phyloP scores from a whole-genome alignment of 257 asterid species.

The Solanum bulbocastanum region DNA sequence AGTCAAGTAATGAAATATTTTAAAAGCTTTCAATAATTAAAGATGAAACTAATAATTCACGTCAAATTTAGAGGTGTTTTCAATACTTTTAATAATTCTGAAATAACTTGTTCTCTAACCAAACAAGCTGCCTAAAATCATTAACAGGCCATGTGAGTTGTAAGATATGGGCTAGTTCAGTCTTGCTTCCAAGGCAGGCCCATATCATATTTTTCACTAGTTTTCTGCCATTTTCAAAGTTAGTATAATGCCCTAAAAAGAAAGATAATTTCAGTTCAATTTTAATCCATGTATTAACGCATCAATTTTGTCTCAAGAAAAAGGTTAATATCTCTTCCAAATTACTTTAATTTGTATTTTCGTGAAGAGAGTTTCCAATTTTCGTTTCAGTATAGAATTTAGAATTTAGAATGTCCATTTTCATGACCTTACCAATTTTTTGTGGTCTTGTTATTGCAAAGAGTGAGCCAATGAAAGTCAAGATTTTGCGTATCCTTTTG shows the following conservation, averaged over 20 bases:
- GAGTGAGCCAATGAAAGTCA: constrained; percentile 58
- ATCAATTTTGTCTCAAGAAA: not conserved
- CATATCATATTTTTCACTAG: not conserved
- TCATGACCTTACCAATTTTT: not conserved
- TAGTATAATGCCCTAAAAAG: not conserved
- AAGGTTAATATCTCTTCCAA: not conserved
- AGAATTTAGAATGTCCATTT: not conserved
- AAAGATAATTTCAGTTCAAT: not conserved
- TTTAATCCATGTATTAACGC: not conserved
- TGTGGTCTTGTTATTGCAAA: constrained; percentile 34
- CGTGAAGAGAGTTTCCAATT: not conserved
- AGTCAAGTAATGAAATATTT: not conserved
- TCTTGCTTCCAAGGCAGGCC: not conserved
- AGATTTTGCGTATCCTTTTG: constrained; percentile 70
- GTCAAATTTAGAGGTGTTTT: no score
- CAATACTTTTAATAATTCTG: no score
- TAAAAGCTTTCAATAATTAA: no score
- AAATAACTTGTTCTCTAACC: not conserved
- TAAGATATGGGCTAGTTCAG: not conserved
- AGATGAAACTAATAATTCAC: no score
- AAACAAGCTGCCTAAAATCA: not conserved
- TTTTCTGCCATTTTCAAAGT: not conserved
- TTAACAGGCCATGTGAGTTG: not conserved
- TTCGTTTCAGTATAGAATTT: not conserved
- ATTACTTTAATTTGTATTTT: not conserved